Evolutionary conservation across 768 basidiomycete species (phyloP).

Genomic region (Pisolithus orientalis): DNA sequence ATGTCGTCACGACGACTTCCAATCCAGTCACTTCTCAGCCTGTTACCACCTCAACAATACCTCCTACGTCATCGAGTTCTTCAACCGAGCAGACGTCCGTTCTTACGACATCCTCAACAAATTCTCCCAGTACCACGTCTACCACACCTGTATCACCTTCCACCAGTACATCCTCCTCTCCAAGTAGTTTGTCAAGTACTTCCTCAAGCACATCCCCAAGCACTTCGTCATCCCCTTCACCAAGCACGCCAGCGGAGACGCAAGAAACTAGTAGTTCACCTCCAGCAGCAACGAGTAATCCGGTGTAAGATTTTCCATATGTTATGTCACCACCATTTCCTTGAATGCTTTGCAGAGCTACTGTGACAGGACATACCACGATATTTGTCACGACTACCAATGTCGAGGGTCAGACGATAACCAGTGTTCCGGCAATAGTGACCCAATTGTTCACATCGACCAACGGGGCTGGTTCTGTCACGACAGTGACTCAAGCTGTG

Average conservation of each 20-base stretch:
- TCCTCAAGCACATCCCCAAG: constrained; percentile 10
- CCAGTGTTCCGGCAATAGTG: constrained; percentile 49
- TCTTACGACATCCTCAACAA: background rate
- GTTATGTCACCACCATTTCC: constrained; percentile 9
- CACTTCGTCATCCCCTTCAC: constrained; percentile 6
- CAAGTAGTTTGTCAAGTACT: constrained; percentile 13
- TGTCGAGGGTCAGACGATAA: constrained; percentile 39
- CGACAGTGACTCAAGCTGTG: constrained; percentile 56
- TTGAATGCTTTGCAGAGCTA: constrained; percentile 38
- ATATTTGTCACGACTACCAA: constrained; percentile 60
- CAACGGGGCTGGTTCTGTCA: constrained; percentile 41
- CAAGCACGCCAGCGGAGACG: background rate
- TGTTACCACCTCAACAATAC: constrained; percentile 11
- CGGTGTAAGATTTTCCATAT: constrained; percentile 17
- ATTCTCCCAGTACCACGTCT: constrained; percentile 1
- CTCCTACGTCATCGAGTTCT: constrained; percentile 3
- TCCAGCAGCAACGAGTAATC: constrained; percentile 4
- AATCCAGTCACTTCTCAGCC: background rate
- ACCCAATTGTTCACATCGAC: constrained; percentile 55
- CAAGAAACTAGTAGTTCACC: constrained; percentile 4
- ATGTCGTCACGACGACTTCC: background rate
- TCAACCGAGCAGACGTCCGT: constrained; percentile 9
- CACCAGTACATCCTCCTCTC: constrained; percentile 5
- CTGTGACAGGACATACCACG: constrained; percentile 39
- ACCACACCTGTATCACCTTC: constrained; percentile 5